A percentile compares a stretch with the other conserved stretches of the same genome.
Conservation (phyloP, 306 rosid genomes). For the Rosa lucieae region DNA sequence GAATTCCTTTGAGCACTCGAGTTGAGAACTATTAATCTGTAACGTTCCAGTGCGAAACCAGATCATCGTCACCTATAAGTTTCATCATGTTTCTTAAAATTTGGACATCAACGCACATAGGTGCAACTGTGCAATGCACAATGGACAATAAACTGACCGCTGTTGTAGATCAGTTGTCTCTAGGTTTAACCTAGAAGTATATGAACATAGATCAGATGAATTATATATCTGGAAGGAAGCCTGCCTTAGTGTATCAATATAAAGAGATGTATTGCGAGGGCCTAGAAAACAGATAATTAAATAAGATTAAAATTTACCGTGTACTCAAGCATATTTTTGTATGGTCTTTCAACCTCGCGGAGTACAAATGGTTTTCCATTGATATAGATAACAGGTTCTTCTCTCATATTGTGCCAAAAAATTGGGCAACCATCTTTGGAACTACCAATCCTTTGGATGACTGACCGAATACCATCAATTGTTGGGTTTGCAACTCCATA, state of each 20-base stretch:
- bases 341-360: slow-evolving; percentile 93
- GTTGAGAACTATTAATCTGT: not conserved
- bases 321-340: slow-evolving; percentile 86
- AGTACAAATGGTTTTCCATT: slow-evolving; percentile 95
- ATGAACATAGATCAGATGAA: not conserved
- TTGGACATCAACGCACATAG: not conserved
- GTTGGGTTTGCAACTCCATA: slow-evolving; percentile 98
- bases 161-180: not conserved
- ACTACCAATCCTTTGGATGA: slow-evolving; percentile 65
- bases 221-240: not conserved
- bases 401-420: slow-evolving; percentile 97
- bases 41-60: not conserved
- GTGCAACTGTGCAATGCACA: not conserved
- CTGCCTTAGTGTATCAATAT: not conserved
- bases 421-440: slow-evolving; percentile 61
- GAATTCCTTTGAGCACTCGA: not conserved
- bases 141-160: not conserved
- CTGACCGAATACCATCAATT: slow-evolving; percentile 81
- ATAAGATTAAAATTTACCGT: slow-evolving; percentile 52
- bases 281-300: not conserved
- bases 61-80: not conserved
- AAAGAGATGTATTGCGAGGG: not conserved
- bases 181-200: not conserved
- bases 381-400: slow-evolving; percentile 92
- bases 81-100: not conserved